Percentiles rank a stretch among this genome's conserved stretches.
Evolutionary conservation across 495 filamentous ascomycete species (phyloP).

Genomic region (Hypoxylon perforatum): DNA sequence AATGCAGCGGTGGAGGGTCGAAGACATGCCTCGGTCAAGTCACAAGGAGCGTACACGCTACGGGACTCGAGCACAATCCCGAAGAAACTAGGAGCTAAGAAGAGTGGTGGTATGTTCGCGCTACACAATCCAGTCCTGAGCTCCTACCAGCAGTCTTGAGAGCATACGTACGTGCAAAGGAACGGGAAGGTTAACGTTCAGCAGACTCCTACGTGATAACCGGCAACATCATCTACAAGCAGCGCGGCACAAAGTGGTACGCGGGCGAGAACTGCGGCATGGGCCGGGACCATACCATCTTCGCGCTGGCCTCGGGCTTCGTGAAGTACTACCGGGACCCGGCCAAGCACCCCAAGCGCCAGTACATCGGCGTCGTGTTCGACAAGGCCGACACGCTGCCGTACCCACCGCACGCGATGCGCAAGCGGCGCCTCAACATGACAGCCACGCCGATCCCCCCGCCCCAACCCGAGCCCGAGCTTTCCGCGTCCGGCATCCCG

Average conservation of each 20-base stretch:
- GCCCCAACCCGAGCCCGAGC: constrained; percentile 34
- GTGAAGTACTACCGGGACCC: constrained; percentile 97
- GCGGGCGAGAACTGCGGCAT: constrained; percentile 93
- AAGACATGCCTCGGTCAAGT: constrained; percentile 84
- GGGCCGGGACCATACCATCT: constrained; percentile 98
- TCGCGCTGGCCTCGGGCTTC: constrained; percentile 82
- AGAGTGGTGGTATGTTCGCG: constrained; percentile 73
- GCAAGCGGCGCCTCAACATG: constrained; percentile 77
- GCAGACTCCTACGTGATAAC: constrained; percentile 88
- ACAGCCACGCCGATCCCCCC: constrained; percentile 57
- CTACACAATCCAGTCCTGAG: neutral
- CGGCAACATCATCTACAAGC: constrained; percentile 97
- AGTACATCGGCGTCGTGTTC: constrained; percentile 93
- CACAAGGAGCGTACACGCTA: constrained; percentile 86
- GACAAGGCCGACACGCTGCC: constrained; percentile 79
- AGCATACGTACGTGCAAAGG: neutral
- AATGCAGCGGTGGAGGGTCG: constrained; percentile 57
- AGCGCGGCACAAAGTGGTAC: constrained; percentile 94
- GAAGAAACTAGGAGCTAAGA: constrained; percentile 95
- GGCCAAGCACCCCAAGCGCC: constrained; percentile 76
- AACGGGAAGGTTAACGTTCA: constrained; percentile 21
- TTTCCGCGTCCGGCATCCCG: constrained; percentile 58
- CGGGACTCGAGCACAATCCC: constrained; percentile 85
- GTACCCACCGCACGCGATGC: constrained; percentile 72
- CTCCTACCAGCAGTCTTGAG: neutral